Evolutionary conservation across 1,139 yeast species (phyloP).

Genomic region (Debaryomyces robertsiae): DNA sequence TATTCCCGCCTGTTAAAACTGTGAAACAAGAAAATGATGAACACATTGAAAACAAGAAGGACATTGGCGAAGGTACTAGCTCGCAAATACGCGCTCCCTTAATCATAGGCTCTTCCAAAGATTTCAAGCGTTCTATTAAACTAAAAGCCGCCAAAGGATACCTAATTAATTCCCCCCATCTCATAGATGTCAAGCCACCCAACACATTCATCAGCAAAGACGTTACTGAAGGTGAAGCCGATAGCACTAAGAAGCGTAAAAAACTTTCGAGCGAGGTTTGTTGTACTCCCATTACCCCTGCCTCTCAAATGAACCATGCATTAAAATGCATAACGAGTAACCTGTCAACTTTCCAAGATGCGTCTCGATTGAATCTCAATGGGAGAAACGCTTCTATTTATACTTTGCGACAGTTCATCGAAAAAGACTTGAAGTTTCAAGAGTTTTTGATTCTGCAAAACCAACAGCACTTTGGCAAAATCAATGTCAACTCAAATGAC

Average conservation of each 20-base stretch:
- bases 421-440: slow-evolving; percentile 49
- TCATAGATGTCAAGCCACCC: slow-evolving; percentile 37
- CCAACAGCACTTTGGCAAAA: slow-evolving; percentile 19
- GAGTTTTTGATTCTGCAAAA: slow-evolving; percentile 32
- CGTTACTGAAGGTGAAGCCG: slow-evolving; percentile 11
- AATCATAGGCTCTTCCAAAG: slow-evolving; percentile 50
- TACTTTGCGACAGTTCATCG: slow-evolving; percentile 54
- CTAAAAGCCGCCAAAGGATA: slow-evolving; percentile 52
- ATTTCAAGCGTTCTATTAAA: slow-evolving; percentile 48
- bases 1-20: not conserved
- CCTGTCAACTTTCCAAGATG: slow-evolving; percentile 30
- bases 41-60: not conserved
- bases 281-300: slow-evolving; percentile 28
- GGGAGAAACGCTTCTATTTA: slow-evolving; percentile 45
- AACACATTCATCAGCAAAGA: slow-evolving; percentile 20
- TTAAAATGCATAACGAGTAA: slow-evolving; percentile 22
- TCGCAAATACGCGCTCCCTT: slow-evolving; percentile 23
- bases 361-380: slow-evolving; percentile 26
- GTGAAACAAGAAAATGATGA: not conserved
- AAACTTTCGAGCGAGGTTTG: slow-evolving; percentile 22
- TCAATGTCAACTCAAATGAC: slow-evolving; percentile 9
- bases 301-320: slow-evolving; percentile 30
- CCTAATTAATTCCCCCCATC: slow-evolving; percentile 43
- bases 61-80: not conserved
- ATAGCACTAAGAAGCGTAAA: slow-evolving; percentile 17